phyloP scores from a whole-genome alignment of 2,329 filamentous ascomycete species.

The Aciculosporium take region DNA sequence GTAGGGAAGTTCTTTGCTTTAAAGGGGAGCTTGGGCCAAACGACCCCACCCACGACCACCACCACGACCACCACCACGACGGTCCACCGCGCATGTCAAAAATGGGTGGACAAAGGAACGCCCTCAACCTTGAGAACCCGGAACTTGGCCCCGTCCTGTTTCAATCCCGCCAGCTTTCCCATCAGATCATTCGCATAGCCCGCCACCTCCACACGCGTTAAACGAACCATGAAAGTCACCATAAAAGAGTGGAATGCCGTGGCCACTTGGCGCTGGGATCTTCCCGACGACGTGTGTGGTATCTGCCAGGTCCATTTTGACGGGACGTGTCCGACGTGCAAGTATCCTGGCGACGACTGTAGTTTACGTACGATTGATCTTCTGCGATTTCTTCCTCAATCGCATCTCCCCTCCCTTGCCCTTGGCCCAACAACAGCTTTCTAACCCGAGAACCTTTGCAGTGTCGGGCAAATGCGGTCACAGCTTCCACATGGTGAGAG shows the following conservation, averaged over 20 bases:
- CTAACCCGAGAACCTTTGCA: constrained; percentile 21
- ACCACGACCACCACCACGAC: too few species aligned
- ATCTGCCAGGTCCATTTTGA: constrained; percentile 98
- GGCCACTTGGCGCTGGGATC: constrained; percentile 94
- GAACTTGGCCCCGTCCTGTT: not conserved
- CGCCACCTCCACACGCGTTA: too few species aligned
- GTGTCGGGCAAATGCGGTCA: constrained; percentile 95
- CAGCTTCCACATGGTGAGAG: constrained; percentile 85
- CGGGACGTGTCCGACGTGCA: constrained; percentile 93
- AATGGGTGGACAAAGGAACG: too few species aligned
- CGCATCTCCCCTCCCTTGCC: not conserved
- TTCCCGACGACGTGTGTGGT: constrained; percentile 93
- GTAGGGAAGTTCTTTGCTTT: too few species aligned
- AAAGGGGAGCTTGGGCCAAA: constrained; percentile 3
- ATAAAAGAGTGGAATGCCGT: constrained; percentile 90
- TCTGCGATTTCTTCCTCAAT: not conserved
- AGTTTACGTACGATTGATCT: constrained; percentile 54
- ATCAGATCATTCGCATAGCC: not conserved
- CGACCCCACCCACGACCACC: too few species aligned
- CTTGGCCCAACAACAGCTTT: not conserved
- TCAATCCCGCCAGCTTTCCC: not conserved
- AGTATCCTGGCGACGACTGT: constrained; percentile 94
- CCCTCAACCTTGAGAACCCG: too few species aligned
- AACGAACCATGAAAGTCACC: constrained; percentile 68
- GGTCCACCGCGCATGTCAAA: constrained; percentile 1